Evolutionary conservation across 305 asterid genomes (phyloP).

Genomic region (Stenogyne calaminthoides): DNA sequence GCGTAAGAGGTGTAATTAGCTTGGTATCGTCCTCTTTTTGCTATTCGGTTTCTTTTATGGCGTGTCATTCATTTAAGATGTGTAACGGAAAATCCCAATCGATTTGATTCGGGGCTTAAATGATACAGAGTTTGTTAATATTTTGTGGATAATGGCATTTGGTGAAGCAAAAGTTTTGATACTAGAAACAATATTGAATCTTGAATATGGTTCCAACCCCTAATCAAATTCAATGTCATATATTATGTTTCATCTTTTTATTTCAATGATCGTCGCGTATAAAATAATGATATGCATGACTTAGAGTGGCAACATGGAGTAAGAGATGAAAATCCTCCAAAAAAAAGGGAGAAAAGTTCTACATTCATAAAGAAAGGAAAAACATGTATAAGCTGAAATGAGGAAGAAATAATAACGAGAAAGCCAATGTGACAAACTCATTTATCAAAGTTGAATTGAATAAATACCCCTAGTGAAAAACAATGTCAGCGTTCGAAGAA

Average conservation of each 20-base stretch:
- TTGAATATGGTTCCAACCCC: not conserved
- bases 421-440: not conserved
- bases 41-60: not conserved
- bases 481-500: constrained; percentile 64
- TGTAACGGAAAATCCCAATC: not conserved
- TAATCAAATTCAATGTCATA: not conserved
- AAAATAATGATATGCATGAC: not conserved
- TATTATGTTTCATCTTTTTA: not conserved
- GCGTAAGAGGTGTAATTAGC: not conserved
- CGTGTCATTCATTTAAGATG: not conserved
- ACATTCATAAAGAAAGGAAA: not conserved
- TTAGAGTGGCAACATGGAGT: not conserved
- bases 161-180: not conserved
- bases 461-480: constrained; percentile 41
- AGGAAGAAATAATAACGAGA: not conserved
- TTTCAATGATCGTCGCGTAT: not conserved
- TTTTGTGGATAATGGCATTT: not conserved
- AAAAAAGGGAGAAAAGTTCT: not conserved
- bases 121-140: not conserved
- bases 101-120: not conserved
- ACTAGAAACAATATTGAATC: not conserved
- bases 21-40: not conserved
- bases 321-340: not conserved
- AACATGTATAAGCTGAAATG: not conserved
- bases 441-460: not conserved